These are phyloP conservation scores for Cutaneotrichosporon sp. DNA, from an alignment of 1,284 basidiomycete genomes.

Conservation along the genomic window DNA sequence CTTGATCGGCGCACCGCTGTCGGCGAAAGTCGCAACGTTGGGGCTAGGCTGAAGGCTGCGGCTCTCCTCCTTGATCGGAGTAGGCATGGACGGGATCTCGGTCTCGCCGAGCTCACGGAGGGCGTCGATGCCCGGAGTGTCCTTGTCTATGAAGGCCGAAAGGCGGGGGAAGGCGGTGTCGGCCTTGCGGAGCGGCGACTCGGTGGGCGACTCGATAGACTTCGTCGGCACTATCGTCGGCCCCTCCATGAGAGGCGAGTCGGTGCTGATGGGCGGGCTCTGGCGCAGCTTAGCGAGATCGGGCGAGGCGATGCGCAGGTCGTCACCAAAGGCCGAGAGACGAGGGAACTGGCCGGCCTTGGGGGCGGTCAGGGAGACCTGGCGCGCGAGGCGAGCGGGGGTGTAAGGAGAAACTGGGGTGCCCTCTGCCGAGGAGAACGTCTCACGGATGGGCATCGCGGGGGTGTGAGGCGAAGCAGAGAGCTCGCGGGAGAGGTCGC, in stretches of 20 bases:
- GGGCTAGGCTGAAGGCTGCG: conserved; percentile 7
- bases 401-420: background rate
- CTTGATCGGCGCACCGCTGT: background rate
- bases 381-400: background rate
- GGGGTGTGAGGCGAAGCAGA: conserved; percentile 4
- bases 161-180: conserved; percentile 15
- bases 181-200: conserved; percentile 8
- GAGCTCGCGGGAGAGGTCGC: background rate
- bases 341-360: background rate
- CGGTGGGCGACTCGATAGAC: conserved; percentile 5
- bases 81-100: background rate
- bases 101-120: background rate
- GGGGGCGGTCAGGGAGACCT: background rate
- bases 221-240: conserved; percentile 3
- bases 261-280: background rate
- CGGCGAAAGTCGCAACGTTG: background rate
- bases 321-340: conserved; percentile 10
- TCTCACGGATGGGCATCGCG: conserved; percentile 4
- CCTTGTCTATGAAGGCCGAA: conserved; percentile 9
- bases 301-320: conserved; percentile 3
- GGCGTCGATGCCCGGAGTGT: conserved; percentile 3
- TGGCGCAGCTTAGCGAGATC: background rate
- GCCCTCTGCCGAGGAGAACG: background rate
- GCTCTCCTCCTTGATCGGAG: conserved; percentile 7
- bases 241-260: background rate